Percentiles rank a stretch among this genome's conserved stretches.
These are phyloP conservation scores for Russula virescens DNA, from an alignment of 768 basidiomycete genomes.

Conservation along the genomic window DNA sequence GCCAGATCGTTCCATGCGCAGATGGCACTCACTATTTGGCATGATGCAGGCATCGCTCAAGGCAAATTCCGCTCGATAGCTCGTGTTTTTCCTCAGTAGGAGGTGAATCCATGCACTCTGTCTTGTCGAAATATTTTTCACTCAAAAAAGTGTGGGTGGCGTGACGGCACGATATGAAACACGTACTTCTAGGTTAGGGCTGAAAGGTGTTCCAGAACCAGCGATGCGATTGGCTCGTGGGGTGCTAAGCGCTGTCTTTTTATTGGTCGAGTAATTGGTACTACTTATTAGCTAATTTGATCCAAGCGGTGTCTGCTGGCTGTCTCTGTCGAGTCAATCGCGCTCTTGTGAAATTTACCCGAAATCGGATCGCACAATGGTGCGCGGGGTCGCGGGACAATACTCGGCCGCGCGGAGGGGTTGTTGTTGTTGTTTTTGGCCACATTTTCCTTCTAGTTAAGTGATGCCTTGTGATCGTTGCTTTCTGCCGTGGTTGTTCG, in stretches of 20 bases:
- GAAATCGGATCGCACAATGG: constrained; percentile 20
- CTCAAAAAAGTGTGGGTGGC: background rate
- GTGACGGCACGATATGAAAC: constrained; percentile 19
- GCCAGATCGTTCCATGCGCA: constrained; percentile 20
- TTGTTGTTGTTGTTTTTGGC: too few species aligned
- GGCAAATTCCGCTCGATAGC: constrained; percentile 20
- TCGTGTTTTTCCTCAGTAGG: constrained; percentile 16
- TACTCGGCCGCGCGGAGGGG: constrained; percentile 16
- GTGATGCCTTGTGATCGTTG: background rate
- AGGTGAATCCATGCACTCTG: constrained; percentile 1
- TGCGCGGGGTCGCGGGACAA: constrained; percentile 11
- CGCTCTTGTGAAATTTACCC: constrained; percentile 6
- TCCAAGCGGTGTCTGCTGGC: constrained; percentile 5
- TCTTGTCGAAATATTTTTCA: background rate
- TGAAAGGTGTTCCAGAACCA: background rate
- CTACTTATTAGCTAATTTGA: constrained; percentile 16
- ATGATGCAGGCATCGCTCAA: constrained; percentile 8
- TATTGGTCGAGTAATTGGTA: constrained; percentile 1
- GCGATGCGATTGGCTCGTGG: background rate
- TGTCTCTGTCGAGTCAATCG: background rate
- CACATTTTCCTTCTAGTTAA: too few species aligned
- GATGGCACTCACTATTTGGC: constrained; percentile 23
- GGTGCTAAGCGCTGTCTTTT: constrained; percentile 3
- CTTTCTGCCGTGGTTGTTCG: constrained; percentile 8
- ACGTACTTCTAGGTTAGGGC: constrained; percentile 2